Evolutionary conservation across 148 eudicot species (phyloP).

Genomic region (Amaranthus hypochondriacus): DNA sequence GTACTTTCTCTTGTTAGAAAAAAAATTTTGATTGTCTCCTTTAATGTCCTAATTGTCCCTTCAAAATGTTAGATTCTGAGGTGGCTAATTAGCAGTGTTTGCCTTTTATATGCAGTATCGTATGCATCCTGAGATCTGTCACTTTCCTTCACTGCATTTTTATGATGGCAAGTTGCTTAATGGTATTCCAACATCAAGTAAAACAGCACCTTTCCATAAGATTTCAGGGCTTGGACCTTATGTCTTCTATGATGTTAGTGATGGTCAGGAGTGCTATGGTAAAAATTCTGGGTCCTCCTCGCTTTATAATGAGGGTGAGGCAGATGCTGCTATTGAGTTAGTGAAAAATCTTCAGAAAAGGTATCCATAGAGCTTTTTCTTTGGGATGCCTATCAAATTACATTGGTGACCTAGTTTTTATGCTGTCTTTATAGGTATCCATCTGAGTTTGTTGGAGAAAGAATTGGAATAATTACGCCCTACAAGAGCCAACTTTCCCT

Average conservation of each 20-base stretch:
- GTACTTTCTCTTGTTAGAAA: slow-evolving; percentile 10
- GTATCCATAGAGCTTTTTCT: slow-evolving; percentile 24
- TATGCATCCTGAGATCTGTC: slow-evolving; percentile 96
- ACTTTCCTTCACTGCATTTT: slow-evolving; percentile 82
- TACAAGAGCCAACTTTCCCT: slow-evolving; percentile 85
- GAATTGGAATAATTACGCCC: slow-evolving; percentile 94
- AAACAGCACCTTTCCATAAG: slow-evolving; percentile 70
- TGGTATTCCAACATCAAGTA: slow-evolving; percentile 62
- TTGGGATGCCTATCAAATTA: slow-evolving; percentile 8
- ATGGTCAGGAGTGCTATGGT: slow-evolving; percentile 81
- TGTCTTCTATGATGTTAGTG: slow-evolving; percentile 75
- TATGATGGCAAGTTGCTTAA: slow-evolving; percentile 83
- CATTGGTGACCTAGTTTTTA: slow-evolving; percentile 8
- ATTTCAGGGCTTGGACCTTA: slow-evolving; percentile 85
- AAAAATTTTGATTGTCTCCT: background rate
- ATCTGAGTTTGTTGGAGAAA: slow-evolving; percentile 72
- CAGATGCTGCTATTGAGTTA: slow-evolving; percentile 89
- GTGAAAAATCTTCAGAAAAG: slow-evolving; percentile 62
- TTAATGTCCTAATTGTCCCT: background rate
- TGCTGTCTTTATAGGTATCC: slow-evolving; percentile 51
- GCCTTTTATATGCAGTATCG: slow-evolving; percentile 70
- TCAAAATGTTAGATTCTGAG: background rate
- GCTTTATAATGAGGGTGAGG: slow-evolving; percentile 87
- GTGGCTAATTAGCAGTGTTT: slow-evolving; percentile 10
- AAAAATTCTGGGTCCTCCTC: slow-evolving; percentile 74